These are phyloP conservation scores for Kernera saxatilis DNA, from an alignment of 345 rosid species.

Conservation along the genomic window DNA sequence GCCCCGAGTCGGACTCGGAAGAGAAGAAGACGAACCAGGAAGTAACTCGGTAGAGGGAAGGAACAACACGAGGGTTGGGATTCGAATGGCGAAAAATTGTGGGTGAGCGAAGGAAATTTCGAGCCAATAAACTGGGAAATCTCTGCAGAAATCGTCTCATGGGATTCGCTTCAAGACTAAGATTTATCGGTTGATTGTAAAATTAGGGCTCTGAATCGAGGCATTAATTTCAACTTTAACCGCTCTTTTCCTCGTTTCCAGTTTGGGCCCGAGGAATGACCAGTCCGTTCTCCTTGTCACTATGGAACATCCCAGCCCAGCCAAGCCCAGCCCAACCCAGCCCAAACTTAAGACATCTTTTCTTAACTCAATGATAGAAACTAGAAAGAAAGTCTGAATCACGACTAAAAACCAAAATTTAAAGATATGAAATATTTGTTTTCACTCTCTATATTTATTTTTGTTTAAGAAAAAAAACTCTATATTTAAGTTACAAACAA, in stretches of 20 bases:
- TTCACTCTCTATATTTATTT: too few relatives aligned
- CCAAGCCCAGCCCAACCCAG: not conserved
- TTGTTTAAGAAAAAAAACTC: too few relatives aligned
- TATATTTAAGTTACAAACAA: too few relatives aligned
- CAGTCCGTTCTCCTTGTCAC: too few relatives aligned
- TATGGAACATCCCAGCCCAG: too few relatives aligned
- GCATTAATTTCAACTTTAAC: not conserved
- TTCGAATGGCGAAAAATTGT: not conserved
- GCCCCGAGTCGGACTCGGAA: constrained; percentile 22
- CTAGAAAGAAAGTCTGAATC: too few relatives aligned
- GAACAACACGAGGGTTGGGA: not conserved
- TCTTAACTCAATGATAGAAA: too few relatives aligned
- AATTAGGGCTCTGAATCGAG: not conserved
- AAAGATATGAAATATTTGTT: too few relatives aligned
- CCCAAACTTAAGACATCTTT: not conserved
- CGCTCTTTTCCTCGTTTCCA: constrained; percentile 3
- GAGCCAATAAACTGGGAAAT: constrained; percentile 13
- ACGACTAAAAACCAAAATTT: too few relatives aligned
- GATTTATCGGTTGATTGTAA: constrained; percentile 12
- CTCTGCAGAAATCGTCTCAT: constrained; percentile 34
- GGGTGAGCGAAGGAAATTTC: constrained; percentile 17
- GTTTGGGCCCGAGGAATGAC: too few relatives aligned
- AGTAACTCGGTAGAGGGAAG: not conserved
- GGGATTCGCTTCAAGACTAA: not conserved
- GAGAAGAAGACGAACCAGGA: constrained; percentile 35